These are phyloP conservation scores for Arthrobotrys conoides DNA, from an alignment of 2,329 filamentous ascomycete genomes.

Conservation along the genomic window DNA sequence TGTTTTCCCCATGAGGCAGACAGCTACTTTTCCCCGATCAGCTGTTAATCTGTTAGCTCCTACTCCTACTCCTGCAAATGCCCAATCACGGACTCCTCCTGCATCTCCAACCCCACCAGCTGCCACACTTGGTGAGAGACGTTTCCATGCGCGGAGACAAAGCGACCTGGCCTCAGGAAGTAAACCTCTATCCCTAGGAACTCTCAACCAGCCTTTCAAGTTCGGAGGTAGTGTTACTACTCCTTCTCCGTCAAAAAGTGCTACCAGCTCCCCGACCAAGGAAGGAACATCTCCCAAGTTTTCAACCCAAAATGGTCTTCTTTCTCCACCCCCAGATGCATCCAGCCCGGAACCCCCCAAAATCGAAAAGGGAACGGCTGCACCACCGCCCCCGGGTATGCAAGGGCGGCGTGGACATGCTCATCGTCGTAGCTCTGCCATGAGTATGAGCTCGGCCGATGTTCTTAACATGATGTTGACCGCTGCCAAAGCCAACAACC, in stretches of 20 bases:
- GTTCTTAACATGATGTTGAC: conserved; percentile 60
- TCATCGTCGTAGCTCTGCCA: conserved; percentile 57
- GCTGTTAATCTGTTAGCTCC: conserved; percentile 47
- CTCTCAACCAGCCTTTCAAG: conserved; percentile 55
- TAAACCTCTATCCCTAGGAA: conserved; percentile 49
- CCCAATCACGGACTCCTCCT: conserved; percentile 44
- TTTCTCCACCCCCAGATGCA: conserved; percentile 53
- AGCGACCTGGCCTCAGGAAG: conserved; percentile 44
- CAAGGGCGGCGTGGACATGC: conserved; percentile 55
- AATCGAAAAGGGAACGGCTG: conserved; percentile 45
- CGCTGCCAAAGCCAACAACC: conserved; percentile 59
- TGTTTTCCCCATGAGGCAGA: conserved; percentile 52
- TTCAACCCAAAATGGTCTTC: conserved; percentile 54
- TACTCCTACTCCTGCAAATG: conserved; percentile 28
- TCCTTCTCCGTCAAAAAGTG: conserved; percentile 38
- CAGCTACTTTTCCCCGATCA: conserved; percentile 41
- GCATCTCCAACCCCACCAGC: conserved; percentile 49
- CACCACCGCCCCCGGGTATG: conserved; percentile 58
- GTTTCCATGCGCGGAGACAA: conserved; percentile 53
- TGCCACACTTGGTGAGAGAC: conserved; percentile 51
- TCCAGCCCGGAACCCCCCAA: conserved; percentile 31
- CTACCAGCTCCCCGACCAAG: conserved; percentile 37
- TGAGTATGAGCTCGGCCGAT: conserved; percentile 58
- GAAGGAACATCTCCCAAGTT: conserved; percentile 45
- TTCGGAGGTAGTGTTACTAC: conserved; percentile 35